Conservation (phyloP, 192 early-diverging fungal species). For the Backusella mclennaniae region DNA sequence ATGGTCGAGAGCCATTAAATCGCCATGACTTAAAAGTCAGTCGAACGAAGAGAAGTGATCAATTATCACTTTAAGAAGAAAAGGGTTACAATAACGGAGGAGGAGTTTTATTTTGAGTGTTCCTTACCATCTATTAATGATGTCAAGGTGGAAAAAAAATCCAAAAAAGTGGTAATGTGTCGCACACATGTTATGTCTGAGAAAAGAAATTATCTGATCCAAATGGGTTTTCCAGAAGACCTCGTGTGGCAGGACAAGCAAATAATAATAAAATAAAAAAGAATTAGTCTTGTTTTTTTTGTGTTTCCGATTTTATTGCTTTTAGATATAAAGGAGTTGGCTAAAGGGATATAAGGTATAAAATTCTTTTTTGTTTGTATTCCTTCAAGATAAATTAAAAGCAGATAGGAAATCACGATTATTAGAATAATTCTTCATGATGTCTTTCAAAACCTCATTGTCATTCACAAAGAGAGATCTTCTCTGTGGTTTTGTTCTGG, state of each 20-base stretch:
- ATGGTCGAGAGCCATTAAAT: neutral
- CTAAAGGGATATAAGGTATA: neutral
- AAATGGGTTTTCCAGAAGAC: neutral
- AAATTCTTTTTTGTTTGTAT: neutral
- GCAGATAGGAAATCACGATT: constrained; percentile 36
- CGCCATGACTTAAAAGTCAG: neutral
- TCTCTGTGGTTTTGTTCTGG: constrained; percentile 14
- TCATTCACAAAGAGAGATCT: constrained; percentile 38
- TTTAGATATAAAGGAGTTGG: neutral
- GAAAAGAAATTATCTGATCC: neutral
- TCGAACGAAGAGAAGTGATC: neutral
- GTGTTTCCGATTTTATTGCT: neutral
- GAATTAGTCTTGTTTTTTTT: neutral
- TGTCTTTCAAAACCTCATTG: constrained; percentile 36
- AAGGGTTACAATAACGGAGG: neutral
- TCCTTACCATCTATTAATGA: neutral
- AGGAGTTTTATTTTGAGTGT: neutral
- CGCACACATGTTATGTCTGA: neutral
- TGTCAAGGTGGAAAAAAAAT: neutral
- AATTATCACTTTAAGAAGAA: neutral
- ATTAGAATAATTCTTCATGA: constrained; percentile 36
- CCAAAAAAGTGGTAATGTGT: neutral
- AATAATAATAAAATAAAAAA: neutral
- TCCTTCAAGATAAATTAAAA: constrained; percentile 25
- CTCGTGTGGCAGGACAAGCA: neutral